phyloP scores from a whole-genome alignment of 345 rosid species.

The Sapria himalayana region DNA sequence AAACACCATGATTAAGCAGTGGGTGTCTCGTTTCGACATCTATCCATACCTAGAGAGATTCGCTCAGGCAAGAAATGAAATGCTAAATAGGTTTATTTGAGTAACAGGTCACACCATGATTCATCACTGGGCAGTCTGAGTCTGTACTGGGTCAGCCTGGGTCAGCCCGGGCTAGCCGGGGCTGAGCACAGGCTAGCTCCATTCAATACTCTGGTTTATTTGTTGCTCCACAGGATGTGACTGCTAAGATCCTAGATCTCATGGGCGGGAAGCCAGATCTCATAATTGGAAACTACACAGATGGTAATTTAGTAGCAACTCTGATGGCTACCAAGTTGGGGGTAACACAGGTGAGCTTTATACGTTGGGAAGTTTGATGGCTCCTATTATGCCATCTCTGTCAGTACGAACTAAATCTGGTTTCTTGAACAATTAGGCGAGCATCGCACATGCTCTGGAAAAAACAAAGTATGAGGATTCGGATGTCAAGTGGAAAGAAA shows the following conservation, averaged over 20 bases:
- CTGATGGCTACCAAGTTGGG: conserved; percentile 62
- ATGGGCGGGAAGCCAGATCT: conserved; percentile 70
- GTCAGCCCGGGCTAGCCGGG: neutral
- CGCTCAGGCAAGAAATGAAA: conserved; percentile 22
- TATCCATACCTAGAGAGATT: conserved; percentile 77
- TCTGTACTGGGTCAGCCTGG: too few relatives aligned
- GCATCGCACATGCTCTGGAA: conserved; percentile 88
- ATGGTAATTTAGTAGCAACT: conserved; percentile 86
- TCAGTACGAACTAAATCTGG: neutral
- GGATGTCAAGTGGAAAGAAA: conserved; percentile 70
- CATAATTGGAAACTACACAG: conserved; percentile 78
- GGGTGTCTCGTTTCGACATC: conserved; percentile 85
- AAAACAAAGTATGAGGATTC: conserved; percentile 85
- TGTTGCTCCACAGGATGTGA: conserved; percentile 26
- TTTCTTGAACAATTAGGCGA: conserved; percentile 23
- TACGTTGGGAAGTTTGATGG: neutral
- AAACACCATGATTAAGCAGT: conserved; percentile 45
- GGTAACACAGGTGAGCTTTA: conserved; percentile 33
- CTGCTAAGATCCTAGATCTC: conserved; percentile 35
- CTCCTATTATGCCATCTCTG: neutral
- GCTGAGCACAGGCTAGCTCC: neutral
- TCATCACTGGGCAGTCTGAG: too few relatives aligned
- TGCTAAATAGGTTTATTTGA: neutral
- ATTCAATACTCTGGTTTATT: neutral
- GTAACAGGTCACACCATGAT: neutral